Base-by-base conservation (phyloP, 1,284 basidiomycete genomes). In the Ceratorhiza oryzae-sativae region DNA sequence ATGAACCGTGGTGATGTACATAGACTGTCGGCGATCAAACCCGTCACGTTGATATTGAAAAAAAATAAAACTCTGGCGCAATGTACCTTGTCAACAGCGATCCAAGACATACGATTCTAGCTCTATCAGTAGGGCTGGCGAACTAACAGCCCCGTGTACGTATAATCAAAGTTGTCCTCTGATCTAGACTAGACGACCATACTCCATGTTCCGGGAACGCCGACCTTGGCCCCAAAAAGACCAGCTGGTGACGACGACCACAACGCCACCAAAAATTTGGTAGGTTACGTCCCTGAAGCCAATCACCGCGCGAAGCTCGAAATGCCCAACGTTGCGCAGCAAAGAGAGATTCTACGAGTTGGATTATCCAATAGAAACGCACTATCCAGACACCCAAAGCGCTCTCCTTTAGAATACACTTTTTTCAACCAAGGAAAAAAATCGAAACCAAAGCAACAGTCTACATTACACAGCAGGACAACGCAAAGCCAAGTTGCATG, bases 371-470 rank as follows among this genome's bases (percentile, higher is more conserved):
- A 49, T 6, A 39, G 20, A 23, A n/a, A 49, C 20, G 23, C 34
- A 30, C 34, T 39, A 58, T 23, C 36, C 27, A 58, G 15, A 20
- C 27, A 34, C 23, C 34, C 36, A 13, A 39, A 6, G 8, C 6
- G 13, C 34, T n/a, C 30, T 58, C 34, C 32, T 39, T 58, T 61
- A 46, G 25, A 45, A 61, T 61, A 61, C 59, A 61, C 25, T 61
- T 61, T 45, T 36, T 41, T 34, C 42, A 61, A n/a, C 5, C 48
- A 10, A 39, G 30, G 8, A 25, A 34, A n/a, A 59, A 34, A 42
- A 12, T 13, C 12, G 18, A 13, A 5, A 36, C 63, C 34, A 36
- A 58, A 36, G 34, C 36, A 20, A 34, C 53, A n/a, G 63, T 41
- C 48, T 67, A 55, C 23, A 48, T 25, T 49, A 63, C 61, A 49